Conservation (phyloP, 2,329 filamentous ascomycete species). For the Phoma sp. region DNA sequence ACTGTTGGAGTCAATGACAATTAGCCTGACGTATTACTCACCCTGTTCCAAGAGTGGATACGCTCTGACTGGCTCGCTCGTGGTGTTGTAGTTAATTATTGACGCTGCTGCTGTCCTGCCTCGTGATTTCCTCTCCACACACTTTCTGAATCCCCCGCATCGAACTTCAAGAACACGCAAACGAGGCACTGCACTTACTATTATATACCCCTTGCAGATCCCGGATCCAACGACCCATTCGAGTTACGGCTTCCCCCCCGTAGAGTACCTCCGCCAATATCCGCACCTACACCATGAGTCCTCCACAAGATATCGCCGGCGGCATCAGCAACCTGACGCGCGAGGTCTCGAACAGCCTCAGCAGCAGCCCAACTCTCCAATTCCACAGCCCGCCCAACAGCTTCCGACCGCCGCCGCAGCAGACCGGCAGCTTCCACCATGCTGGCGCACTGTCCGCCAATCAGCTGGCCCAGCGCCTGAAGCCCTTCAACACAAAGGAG, state of each 20-base stretch:
- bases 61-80: constrained; percentile 20
- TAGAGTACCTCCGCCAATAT: constrained; percentile 24
- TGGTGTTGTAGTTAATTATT: constrained; percentile 24
- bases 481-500: constrained; percentile 94
- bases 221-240: constrained; percentile 24
- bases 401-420: constrained; percentile 47
- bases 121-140: constrained; percentile 11
- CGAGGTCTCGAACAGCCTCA: constrained; percentile 67
- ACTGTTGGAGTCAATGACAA: constrained; percentile 15
- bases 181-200: background rate
- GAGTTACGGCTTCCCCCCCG: constrained; percentile 20
- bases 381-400: constrained; percentile 77
- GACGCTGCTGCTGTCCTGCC: constrained; percentile 23
- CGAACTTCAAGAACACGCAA: background rate
- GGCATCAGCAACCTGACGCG: constrained; percentile 47
- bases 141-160: constrained; percentile 2
- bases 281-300: constrained; percentile 39
- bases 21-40: constrained; percentile 19
- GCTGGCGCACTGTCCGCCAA: constrained; percentile 40
- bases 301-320: constrained; percentile 46
- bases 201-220: constrained; percentile 9
- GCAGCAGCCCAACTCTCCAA: constrained; percentile 74
- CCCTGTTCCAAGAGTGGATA: constrained; percentile 21
- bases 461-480: constrained; percentile 72
- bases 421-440: constrained; percentile 42